Evolutionary conservation across 164 flowering plant species (phyloP), one percentile per base, ranked within the genome.

Genomic region (Piper betle): DNA sequence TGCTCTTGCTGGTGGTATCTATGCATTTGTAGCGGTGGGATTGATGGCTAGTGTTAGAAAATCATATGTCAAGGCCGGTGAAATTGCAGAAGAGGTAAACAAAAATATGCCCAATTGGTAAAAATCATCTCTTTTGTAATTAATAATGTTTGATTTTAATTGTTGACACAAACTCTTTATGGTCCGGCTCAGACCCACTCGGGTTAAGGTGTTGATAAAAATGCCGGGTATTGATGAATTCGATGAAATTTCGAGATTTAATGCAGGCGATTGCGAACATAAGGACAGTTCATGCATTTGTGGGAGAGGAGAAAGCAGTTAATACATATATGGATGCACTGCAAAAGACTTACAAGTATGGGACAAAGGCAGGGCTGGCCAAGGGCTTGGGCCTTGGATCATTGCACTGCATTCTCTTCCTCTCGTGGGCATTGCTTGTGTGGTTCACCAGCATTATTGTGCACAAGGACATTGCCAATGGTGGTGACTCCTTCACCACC

Each of bases 401-500:
- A 39, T 6, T 91, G 82, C 96, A 94, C 55, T 84, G 81, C 68
- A 80, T 82, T 1, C 84, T 94, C 61, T 94, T 94, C 66, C 78
- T 80, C 46, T 94, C 97, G n/a, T 94, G 97, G 97, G 77, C 99
- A 8, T 70, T 94, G 79, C 95, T 94, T 33, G 88, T 91, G 25
- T 94, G 99, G 99, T 94, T 72, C 71, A 84, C 88, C 25, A 87
- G 99, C 78, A 62, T 88, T 33, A 74, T 86, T 48, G 97, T 94
- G 56, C 99, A 91, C 60, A 91, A 90, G 74, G 12, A 57, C 37
- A 88, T 91, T 46, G 86, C 99, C 9, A 87, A 86, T 72, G 99
- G 99, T 0, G 99, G 96, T 13, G 91, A 86, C 3, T 82, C 99
- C n/a, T 90, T 94, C 83, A 91, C 99, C 57, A 94, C 99, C 71